Percentiles rank a stretch among this genome's conserved stretches.
phyloP scores from a whole-genome alignment of 2,329 filamentous ascomycete species.

The Colletotrichum sp. region DNA sequence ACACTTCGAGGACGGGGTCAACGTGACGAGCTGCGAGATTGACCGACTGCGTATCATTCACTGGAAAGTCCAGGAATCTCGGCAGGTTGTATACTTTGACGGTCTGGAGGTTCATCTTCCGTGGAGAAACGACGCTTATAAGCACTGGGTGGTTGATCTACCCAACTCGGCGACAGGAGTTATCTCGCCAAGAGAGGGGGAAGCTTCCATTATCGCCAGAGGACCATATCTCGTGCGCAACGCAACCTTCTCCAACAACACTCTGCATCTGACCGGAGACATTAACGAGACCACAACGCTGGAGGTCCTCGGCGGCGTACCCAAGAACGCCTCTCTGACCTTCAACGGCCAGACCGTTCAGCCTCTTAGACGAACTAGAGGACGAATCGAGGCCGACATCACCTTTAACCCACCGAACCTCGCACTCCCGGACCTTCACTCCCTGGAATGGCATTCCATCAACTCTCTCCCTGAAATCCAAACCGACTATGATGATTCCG shows the following conservation, averaged over 20 bases:
- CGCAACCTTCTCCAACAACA: neutral
- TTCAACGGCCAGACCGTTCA: conserved; percentile 22
- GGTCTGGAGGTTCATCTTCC: conserved; percentile 15
- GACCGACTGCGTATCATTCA: neutral
- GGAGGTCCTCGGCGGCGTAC: neutral
- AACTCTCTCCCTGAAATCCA: conserved; percentile 26
- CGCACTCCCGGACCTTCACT: conserved; percentile 2
- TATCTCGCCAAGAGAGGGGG: neutral
- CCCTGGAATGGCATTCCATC: conserved; percentile 14
- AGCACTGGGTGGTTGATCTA: conserved; percentile 22
- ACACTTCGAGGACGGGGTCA: neutral
- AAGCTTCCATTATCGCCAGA: neutral
- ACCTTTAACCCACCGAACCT: conserved; percentile 16
- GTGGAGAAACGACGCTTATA: conserved; percentile 34
- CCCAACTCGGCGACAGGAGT: neutral
- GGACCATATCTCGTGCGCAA: neutral
- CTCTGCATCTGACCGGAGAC: neutral
- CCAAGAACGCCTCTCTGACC: neutral
- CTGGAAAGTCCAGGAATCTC: conserved; percentile 4
- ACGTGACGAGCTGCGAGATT: neutral
- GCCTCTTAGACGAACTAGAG: conserved; percentile 1
- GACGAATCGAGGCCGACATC: conserved; percentile 20
- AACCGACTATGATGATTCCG: conserved; percentile 39
- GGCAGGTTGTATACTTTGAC: conserved; percentile 13
- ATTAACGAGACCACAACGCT: neutral